Conservation (phyloP, 352 stramenopile genomes). For the Hyaloperonospora brassicae region DNA sequence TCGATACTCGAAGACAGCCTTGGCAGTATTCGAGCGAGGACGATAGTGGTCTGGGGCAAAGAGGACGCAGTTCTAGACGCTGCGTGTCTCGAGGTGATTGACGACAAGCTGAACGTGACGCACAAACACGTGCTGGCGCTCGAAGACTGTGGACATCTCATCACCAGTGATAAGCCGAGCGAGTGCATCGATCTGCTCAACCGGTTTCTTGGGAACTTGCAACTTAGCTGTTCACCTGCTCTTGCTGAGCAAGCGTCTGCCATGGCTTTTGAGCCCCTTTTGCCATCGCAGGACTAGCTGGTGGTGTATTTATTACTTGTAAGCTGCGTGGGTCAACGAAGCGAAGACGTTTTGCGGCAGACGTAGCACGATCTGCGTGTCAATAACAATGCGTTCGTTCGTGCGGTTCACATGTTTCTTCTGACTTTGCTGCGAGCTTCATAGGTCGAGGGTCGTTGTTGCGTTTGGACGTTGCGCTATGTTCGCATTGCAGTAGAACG, state of each 20-base stretch:
- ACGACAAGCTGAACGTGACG: conserved; percentile 37
- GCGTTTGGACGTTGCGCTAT: too few relatives aligned
- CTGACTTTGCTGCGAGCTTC: too few relatives aligned
- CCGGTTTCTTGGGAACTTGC: conserved; percentile 37
- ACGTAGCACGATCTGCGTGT: background rate
- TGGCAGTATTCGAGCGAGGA: conserved; percentile 38
- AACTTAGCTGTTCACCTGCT: conserved; percentile 26
- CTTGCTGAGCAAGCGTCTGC: conserved; percentile 17
- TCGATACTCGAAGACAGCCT: conserved; percentile 56
- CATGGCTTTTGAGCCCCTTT: conserved; percentile 15
- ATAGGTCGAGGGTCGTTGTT: too few relatives aligned
- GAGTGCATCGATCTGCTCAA: conserved; percentile 54
- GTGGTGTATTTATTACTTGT: conserved; percentile 30
- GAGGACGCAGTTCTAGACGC: conserved; percentile 54
- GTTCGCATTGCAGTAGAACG: too few relatives aligned
- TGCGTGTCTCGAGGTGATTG: conserved; percentile 50
- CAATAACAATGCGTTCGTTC: too few relatives aligned
- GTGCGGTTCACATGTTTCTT: too few relatives aligned
- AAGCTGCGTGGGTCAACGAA: conserved; percentile 5
- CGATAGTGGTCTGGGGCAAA: conserved; percentile 61
- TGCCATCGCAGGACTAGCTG: conserved; percentile 6
- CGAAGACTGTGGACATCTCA: conserved; percentile 52
- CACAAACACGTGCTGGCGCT: conserved; percentile 41
- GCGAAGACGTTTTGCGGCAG: background rate
- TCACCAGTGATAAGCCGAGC: conserved; percentile 44